Evolutionary conservation across 2,329 filamentous ascomycete species (phyloP), one percentile per base, ranked within the genome.

Genomic region (Coleophoma crateriformis): DNA sequence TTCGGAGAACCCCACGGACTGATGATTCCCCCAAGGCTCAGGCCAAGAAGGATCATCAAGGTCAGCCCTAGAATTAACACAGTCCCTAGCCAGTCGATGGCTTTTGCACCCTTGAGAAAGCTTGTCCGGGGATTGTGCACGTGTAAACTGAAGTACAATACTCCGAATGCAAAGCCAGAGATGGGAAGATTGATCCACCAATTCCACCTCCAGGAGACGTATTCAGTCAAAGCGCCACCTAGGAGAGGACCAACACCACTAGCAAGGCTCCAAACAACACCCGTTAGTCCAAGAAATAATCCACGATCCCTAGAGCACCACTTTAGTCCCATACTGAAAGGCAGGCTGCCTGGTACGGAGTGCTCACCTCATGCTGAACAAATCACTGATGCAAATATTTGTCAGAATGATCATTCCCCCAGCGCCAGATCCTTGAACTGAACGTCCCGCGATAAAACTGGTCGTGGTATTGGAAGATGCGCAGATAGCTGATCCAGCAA

Each of bases 1-100:
- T 79, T 84, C 2, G 85, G 75, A 0, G 87, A 91, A 46, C 70
- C 67, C 89, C 89, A 95, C 2, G 89, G 84, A 54, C 79, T 80
- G 33, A 74, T 73, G 47, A 88, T 78, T 47, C 88, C 88, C 48
- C 89, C 90, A 54, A 90, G 87, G 60, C 94, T 85, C 8, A 95
- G 78, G 1, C 88, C 90, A 43, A 95, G 81, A 3, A 95, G 78
- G 57, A 94, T 75, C 86, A 94, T 90, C 33, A 94, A 73, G 0
- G 87, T 90, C 20, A 84, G 87, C 41, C 84, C 85, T 32, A 90
- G 78, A 63, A 94, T 80, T 33, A 35, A 22, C 13, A 83, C 41
- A 0, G 77, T 80, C 1, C 85, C 85, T 7, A 70, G 51, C 75
- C 76, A 79, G 58, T 79, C 76, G 32, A 79, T 70, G 1, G 78